Evolutionary conservation across 176 grass and related monocot genomes (phyloP).

Genomic region (Raddia distichophylla): DNA sequence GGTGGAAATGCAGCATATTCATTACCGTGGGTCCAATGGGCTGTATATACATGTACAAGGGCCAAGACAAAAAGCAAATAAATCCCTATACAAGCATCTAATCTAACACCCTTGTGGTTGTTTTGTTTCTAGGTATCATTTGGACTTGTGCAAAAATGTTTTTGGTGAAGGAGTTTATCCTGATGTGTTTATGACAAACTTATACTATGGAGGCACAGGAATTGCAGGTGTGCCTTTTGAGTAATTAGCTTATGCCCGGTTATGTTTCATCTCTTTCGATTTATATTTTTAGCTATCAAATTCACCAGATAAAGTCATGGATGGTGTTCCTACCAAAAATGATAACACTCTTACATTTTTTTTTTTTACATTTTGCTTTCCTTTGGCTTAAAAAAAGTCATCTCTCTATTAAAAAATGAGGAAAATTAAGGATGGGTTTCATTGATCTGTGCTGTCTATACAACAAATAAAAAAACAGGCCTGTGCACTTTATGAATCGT

Average conservation of each 20-base stretch:
- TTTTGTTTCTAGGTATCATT: slow-evolving; percentile 80
- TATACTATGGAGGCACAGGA: slow-evolving; percentile 90
- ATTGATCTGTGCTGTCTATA: neutral
- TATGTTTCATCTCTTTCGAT: neutral
- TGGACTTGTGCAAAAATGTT: slow-evolving; percentile 91
- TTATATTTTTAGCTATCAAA: neutral
- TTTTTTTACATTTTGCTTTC: neutral
- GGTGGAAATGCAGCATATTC: too few species aligned
- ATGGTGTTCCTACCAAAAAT: neutral
- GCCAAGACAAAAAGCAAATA: too few species aligned
- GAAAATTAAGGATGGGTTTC: neutral
- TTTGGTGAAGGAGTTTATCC: slow-evolving; percentile 94
- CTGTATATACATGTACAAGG: too few species aligned
- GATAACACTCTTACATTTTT: too few species aligned
- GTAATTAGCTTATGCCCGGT: neutral
- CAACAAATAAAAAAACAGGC: neutral
- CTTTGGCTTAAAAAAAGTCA: slow-evolving; percentile 15
- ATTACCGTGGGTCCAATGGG: too few species aligned
- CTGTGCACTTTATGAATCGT: neutral
- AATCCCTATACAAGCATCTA: too few species aligned
- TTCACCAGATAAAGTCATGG: neutral
- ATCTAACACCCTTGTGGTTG: neutral
- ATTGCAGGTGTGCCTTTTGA: slow-evolving; percentile 64
- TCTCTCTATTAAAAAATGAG: neutral
- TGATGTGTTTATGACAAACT: slow-evolving; percentile 89